A percentile compares a stretch with the other conserved stretches of the same genome.
These are phyloP conservation scores for Sphagnum contortum DNA, from an alignment of 225 moss, liverwort and hornwort genomes.

Conservation along the genomic window DNA sequence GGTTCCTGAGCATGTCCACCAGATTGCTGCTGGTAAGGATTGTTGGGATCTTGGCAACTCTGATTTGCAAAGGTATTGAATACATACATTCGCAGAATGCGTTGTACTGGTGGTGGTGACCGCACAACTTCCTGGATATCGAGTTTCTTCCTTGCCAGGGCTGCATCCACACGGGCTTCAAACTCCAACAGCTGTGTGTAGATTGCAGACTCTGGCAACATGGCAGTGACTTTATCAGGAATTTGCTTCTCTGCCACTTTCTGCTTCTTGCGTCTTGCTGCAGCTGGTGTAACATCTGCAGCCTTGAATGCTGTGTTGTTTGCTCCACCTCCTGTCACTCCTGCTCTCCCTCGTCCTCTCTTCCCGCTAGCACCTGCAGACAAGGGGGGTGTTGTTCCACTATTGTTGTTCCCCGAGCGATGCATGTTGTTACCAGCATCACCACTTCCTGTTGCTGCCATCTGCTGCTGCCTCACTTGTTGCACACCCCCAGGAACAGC, in stretches of 20 bases:
- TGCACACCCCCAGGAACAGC: no score
- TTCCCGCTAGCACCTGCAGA: slow-evolving; percentile 44
- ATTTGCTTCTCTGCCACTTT: slow-evolving; percentile 91
- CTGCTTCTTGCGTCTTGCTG: slow-evolving; percentile 91
- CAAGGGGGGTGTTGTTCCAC: slow-evolving; percentile 22
- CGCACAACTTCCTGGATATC: slow-evolving; percentile 98
- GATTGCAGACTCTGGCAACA: slow-evolving; percentile 82
- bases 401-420: no score
- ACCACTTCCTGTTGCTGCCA: no score
- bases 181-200: slow-evolving; percentile 93
- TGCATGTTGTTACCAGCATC: no score
- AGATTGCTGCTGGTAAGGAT: slow-evolving; percentile 26
- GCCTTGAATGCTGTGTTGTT: slow-evolving; percentile 59
- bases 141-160: slow-evolving; percentile 81
- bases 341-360: slow-evolving; percentile 53
- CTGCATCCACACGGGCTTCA: slow-evolving; percentile 79
- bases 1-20: slow-evolving; percentile 47
- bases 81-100: slow-evolving; percentile 78
- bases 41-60: slow-evolving; percentile 33
- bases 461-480: no score
- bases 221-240: slow-evolving; percentile 80
- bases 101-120: slow-evolving; percentile 74
- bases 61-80: slow-evolving; percentile 91
- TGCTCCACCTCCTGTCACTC: slow-evolving; percentile 26
- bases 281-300: slow-evolving; percentile 65